A percentile compares a stretch with the other conserved stretches of the same genome.
Conservation (phyloP, 2,329 filamentous ascomycete species). For the Botrytis deweyae region DNA sequence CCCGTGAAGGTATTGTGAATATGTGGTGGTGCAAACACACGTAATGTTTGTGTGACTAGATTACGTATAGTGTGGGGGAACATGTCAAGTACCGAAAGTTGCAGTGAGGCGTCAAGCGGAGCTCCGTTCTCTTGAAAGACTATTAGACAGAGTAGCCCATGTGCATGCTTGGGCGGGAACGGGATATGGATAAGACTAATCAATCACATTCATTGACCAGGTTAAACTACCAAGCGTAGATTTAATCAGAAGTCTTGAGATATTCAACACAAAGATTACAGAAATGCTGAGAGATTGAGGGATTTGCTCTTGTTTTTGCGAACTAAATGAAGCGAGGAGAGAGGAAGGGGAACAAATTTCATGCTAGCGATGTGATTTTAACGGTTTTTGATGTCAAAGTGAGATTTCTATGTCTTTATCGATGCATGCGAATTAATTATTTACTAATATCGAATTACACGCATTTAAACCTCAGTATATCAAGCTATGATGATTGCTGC, state of each 20-base stretch:
- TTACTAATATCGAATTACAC: not conserved
- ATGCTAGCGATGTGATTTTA: not conserved
- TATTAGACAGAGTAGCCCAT: not conserved
- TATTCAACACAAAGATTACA: not conserved
- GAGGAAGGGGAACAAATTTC: not conserved
- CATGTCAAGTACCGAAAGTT: not conserved
- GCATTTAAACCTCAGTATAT: not conserved
- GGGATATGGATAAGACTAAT: too few relatives aligned
- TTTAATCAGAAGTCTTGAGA: not conserved
- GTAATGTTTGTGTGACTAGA: not conserved
- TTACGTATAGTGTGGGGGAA: not conserved
- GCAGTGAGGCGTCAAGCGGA: not conserved
- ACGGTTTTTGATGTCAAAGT: not conserved
- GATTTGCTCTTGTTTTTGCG: accelerated
- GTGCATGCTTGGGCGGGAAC: not conserved
- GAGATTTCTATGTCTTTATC: accelerated
- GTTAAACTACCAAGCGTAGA: not conserved
- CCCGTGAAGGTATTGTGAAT: not conserved
- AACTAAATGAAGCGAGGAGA: not conserved
- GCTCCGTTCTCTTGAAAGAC: not conserved
- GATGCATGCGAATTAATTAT: not conserved
- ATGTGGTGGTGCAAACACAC: not conserved
- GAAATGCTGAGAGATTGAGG: not conserved
- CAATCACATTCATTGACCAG: not conserved
- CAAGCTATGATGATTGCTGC: not conserved